Conservation (phyloP, 345 rosid species). For the Hibiscus mutabilis region DNA sequence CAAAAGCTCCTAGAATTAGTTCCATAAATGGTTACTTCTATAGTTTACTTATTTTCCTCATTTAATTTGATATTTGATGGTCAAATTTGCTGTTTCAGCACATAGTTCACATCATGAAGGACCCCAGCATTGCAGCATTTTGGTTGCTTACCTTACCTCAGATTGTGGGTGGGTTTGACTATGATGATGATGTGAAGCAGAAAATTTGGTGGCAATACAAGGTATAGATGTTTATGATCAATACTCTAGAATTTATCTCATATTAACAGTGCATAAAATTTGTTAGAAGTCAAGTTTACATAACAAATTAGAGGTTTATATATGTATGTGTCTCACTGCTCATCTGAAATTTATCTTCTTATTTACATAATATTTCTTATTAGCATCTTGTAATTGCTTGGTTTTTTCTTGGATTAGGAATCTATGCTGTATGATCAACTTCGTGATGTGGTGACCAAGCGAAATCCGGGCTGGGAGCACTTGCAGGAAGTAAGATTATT, state of each 20-base stretch:
- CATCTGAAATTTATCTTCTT: conserved; percentile 10
- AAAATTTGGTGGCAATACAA: conserved; percentile 92
- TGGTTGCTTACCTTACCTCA: conserved; percentile 90
- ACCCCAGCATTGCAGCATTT: conserved; percentile 93
- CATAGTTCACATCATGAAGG: conserved; percentile 89
- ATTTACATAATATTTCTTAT: not conserved
- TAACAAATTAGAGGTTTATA: not conserved
- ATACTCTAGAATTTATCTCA: not conserved
- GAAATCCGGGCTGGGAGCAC: conserved; percentile 89
- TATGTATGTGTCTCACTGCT: not conserved
- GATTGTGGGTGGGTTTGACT: conserved; percentile 74
- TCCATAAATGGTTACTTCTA: not conserved
- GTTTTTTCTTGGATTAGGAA: conserved; percentile 46
- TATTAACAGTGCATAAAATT: not conserved
- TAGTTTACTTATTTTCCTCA: not conserved
- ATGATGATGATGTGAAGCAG: conserved; percentile 80
- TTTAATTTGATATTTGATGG: conserved; percentile 8
- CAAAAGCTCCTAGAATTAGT: not conserved
- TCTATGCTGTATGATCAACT: conserved; percentile 86
- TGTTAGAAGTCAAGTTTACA: not conserved
- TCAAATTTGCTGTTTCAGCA: conserved; percentile 49
- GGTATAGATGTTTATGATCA: conserved; percentile 20
- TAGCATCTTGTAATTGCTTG: conserved; percentile 9
- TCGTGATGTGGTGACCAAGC: conserved; percentile 69
- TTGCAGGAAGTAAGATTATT: conserved; percentile 70